Percentiles rank a stretch among this genome's conserved stretches.
Evolutionary conservation across 1,284 basidiomycete species (phyloP).

Genomic region (Tetrapyrgos nigripes): DNA sequence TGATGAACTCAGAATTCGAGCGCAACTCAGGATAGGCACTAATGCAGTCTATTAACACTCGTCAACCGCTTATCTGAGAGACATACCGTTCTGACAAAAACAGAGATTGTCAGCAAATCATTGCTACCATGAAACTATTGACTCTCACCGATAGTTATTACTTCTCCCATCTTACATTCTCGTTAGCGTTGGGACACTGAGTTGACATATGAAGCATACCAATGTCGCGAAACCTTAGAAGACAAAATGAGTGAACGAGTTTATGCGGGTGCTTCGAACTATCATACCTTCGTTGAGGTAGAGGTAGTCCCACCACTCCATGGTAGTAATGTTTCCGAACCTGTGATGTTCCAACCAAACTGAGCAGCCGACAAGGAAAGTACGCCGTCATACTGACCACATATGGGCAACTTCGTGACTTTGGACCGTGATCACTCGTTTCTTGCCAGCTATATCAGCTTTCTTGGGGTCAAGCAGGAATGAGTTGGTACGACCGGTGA

Average conservation of each 20-base stretch:
- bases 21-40: constrained; percentile 85
- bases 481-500: constrained; percentile 87
- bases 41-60: background rate
- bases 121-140: background rate
- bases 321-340: constrained; percentile 93
- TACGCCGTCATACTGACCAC: constrained; percentile 63
- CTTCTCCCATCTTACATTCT: constrained; percentile 79
- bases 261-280: background rate
- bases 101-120: constrained; percentile 8
- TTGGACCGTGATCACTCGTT: constrained; percentile 80
- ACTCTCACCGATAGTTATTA: constrained; percentile 81
- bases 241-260: too few species aligned
- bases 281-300: constrained; percentile 80
- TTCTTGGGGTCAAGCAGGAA: constrained; percentile 86
- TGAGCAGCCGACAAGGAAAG: constrained; percentile 8
- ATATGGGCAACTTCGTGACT: constrained; percentile 87
- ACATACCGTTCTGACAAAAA: constrained; percentile 51
- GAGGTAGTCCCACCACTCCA: constrained; percentile 94
- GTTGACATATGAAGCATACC: constrained; percentile 44
- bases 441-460: constrained; percentile 79
- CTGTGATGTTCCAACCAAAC: constrained; percentile 41
- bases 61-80: background rate
- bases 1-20: constrained; percentile 73
- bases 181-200: too few species aligned
- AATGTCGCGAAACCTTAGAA: constrained; percentile 84